Evolutionary conservation across 371 early-diverging fungal species (phyloP), one percentile per base, ranked within the genome.

Genomic region (Rhizomucor pusillus): DNA sequence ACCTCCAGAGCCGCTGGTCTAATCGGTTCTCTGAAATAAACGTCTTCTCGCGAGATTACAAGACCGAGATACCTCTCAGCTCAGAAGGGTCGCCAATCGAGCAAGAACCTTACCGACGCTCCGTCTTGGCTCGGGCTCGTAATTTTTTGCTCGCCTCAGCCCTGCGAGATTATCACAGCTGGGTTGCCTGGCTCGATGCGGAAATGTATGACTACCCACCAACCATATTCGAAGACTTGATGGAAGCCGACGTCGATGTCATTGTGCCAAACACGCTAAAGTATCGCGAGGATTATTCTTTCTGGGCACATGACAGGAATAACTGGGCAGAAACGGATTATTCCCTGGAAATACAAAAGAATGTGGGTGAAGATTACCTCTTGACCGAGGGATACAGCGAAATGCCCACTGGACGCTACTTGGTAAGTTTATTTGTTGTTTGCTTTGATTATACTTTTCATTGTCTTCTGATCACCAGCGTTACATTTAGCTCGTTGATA

Each of bases 121-220:
- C 66, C 2, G 61, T 76, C 58, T 71, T 82, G 73, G 81, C 81
- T 7, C 70, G 73, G 35, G 71, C 80, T 5, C 76, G 76, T 59
- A 82, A 82, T 39, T 74, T 75, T 43, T 50, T 82, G 45, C 59
- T 80, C 44, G 59, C 80, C 2, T 57, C 76, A 18, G 74, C 81
- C 1, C 54, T 82, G 2, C 64, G 59, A 23, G 71, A 73, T 44
- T 77, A 79, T 48, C 46, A 52, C 25, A 54, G 56, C 14, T 83
- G 80, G 79, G 79, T 81, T 22, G 63, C 77, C 34, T 83, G 83
- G 83, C 59, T 83, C 3, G 83, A 83, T 43, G 74, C 74, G 7
- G 67, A 79, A 49, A 54, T 83, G 9, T 61, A 73, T 18, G 62
- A 66, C 12, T 81, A 79, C 20, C 80, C 84, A 14, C 47, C 58